Evolutionary conservation across 148 eudicot species (phyloP), one percentile per base, ranked within the genome.

Genomic region (Salicornia ramosissima): DNA sequence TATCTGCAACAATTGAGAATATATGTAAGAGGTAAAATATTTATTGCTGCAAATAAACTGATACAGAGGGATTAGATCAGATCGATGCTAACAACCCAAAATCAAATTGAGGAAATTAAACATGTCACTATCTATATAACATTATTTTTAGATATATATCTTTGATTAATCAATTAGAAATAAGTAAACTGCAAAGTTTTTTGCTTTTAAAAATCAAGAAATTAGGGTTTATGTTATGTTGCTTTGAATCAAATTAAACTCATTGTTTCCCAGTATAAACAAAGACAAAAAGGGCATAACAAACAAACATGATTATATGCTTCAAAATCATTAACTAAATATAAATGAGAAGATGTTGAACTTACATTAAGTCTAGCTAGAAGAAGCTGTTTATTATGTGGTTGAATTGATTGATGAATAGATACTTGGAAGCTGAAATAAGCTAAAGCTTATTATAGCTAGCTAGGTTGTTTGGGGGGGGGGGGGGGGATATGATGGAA

Each of bases 211-310:
- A 39, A 63, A 13, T 63, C 24, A n/a, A 63, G 31, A 24, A 52
- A 63, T 39, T 72, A 72, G 69, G 75, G 75, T 63, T 72, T 61
- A 6, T 51, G 33, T 55, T 7, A 28, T 2, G 24, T 10, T 26
- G 24, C 15, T 10, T 26, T 55, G n/a, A n/a, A n/a, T 51, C 9
- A 13, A 45, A 45, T 1, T 2, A 8, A 45, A 11, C 49, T 45
- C 6, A n/a, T n/a, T n/a, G n/a, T n/a, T n/a, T n/a, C n/a, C n/a
- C n/a, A 45, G 12, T 3, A 30, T 29, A 36, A 39, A 39, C 30
- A 21, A n/a, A 13, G 2, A 62, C 21, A 14, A 42, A 7, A 42
- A 13, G 31, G 3, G 10, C 10, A 54, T 25, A 13, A 1, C 26
- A 22, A 21, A 4, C 30, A 40, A 63, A 42, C 30, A 63, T 13